Evolutionary conservation across 2,329 filamentous ascomycete species (phyloP), one percentile per base, ranked within the genome.

Genomic region (Leptoxyphium fumago): DNA sequence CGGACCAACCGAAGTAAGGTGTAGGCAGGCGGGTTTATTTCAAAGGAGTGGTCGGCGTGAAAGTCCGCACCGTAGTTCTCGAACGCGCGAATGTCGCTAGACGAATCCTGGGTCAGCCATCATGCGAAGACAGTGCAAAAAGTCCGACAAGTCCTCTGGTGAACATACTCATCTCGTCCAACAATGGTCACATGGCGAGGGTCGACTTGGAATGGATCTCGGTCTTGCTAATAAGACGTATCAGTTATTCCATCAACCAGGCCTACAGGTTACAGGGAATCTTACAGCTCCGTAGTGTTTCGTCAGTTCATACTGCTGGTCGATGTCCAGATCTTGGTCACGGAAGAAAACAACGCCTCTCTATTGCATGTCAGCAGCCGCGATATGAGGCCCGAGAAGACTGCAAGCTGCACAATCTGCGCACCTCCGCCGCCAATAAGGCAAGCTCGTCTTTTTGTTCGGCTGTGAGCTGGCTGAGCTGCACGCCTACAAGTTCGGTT

Each of bases 401-500:
- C 21, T 7, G 7, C 21, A 3, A 26, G 21, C 7, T 3, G 21
- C 21, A 26, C 21, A 26, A 26, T 26, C 21, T 26, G 7, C 15
- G 32, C 9, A 36, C 32, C 59, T 80, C 75, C 0, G 75, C 75
- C 41, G 79, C 74, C 39, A 80, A 55, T 7, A 80, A 60, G 0
- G 72, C 76, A 5, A 80, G 63, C 55, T 80, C 76, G 50, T 80
- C 74, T 28, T 68, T 70, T 53, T 79, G 75, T 55, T 71, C 63
- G 34, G 71, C 57, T 0, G 69, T 76, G 2, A 80, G 62, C 42
- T 78, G 72, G 45, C 76, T 77, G 3, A 80, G 61, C 54, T 80
- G 76, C 2, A 79, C 49, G 0, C 77, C 76, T 18, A 75, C 70
- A 36, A 80, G 75, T 54, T 80, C 76, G 0, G 76, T 79, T 36